Evolutionary conservation across 345 rosid species (phyloP).

Genomic region (Brassica rapa): DNA sequence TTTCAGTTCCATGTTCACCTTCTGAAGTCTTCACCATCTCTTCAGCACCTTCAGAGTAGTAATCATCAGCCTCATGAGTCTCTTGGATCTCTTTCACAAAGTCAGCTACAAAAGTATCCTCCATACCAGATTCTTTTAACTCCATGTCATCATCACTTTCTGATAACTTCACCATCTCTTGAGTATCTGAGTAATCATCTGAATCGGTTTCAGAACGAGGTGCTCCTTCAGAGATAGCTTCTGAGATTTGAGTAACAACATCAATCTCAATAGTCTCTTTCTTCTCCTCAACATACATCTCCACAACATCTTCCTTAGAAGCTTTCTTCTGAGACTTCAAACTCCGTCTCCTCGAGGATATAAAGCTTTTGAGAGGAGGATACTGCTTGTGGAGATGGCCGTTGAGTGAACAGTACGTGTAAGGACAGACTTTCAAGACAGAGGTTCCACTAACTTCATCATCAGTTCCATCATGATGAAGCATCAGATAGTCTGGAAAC

Average conservation of each 20-base stretch:
- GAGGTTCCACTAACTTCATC: slow-evolving; percentile 64
- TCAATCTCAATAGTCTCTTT: slow-evolving; percentile 5
- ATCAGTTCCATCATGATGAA: too few relatives aligned
- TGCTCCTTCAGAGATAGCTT: slow-evolving; percentile 45
- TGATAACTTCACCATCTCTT: slow-evolving; percentile 15
- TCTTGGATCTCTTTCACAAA: slow-evolving; percentile 18
- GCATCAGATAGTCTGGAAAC: slow-evolving; percentile 70
- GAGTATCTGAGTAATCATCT: slow-evolving; percentile 23
- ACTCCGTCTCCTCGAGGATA: slow-evolving; percentile 60
- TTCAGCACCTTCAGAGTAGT: too few relatives aligned
- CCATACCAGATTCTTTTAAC: not conserved
- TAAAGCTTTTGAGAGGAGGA: slow-evolving; percentile 76
- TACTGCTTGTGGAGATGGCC: slow-evolving; percentile 74
- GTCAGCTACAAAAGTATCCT: slow-evolving; percentile 14
- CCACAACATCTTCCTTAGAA: slow-evolving; percentile 44
- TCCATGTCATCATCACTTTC: slow-evolving; percentile 1
- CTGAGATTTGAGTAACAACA: slow-evolving; percentile 39
- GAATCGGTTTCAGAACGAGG: slow-evolving; percentile 44
- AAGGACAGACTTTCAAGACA: slow-evolving; percentile 72
- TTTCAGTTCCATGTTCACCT: not conserved
- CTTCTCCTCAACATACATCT: slow-evolving; percentile 44
- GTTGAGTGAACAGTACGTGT: slow-evolving; percentile 85
- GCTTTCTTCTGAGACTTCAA: slow-evolving; percentile 64
- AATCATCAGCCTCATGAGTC: slow-evolving; percentile 1
- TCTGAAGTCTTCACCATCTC: slow-evolving; percentile 21